Conservation (phyloP, 805 yeast species). For the Suhomyces emberorum region DNA sequence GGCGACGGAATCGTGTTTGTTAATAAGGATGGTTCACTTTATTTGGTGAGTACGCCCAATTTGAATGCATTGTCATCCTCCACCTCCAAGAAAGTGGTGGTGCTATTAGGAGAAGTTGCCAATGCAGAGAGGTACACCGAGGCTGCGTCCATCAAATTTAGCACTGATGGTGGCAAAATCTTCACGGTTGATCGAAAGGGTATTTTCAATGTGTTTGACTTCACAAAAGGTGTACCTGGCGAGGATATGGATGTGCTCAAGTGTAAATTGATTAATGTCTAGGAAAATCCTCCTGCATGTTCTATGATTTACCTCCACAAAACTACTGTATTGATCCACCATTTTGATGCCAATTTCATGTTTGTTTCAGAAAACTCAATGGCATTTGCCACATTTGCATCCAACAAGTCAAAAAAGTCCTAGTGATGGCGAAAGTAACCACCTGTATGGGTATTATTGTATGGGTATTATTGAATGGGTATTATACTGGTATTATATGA, state of each 20-base stretch:
- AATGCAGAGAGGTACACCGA: slow-evolving; percentile 69
- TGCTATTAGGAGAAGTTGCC: slow-evolving; percentile 72
- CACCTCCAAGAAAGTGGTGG: slow-evolving; percentile 41
- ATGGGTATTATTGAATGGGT: too few species aligned
- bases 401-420: too few species aligned
- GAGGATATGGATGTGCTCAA: slow-evolving; percentile 63
- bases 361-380: too few species aligned
- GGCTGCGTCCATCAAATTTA: slow-evolving; percentile 75
- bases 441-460: too few species aligned
- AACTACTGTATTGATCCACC: too few species aligned
- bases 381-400: too few species aligned
- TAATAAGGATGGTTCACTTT: slow-evolving; percentile 75
- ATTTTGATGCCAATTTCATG: too few species aligned
- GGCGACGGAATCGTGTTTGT: slow-evolving; percentile 83
- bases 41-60: slow-evolving; percentile 61
- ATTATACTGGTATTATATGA: too few species aligned
- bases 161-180: slow-evolving; percentile 77
- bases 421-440: too few species aligned
- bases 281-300: too few species aligned
- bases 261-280: slow-evolving; percentile 51
- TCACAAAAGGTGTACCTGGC: slow-evolving; percentile 78
- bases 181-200: slow-evolving; percentile 82
- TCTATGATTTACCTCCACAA: too few species aligned
- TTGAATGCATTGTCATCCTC: slow-evolving; percentile 14
- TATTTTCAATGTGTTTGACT: slow-evolving; percentile 72